A percentile compares a stretch with the other conserved stretches of the same genome.
These are phyloP conservation scores for Eucalyptus brandiana DNA, from an alignment of 345 rosid genomes.

Conservation along the genomic window DNA sequence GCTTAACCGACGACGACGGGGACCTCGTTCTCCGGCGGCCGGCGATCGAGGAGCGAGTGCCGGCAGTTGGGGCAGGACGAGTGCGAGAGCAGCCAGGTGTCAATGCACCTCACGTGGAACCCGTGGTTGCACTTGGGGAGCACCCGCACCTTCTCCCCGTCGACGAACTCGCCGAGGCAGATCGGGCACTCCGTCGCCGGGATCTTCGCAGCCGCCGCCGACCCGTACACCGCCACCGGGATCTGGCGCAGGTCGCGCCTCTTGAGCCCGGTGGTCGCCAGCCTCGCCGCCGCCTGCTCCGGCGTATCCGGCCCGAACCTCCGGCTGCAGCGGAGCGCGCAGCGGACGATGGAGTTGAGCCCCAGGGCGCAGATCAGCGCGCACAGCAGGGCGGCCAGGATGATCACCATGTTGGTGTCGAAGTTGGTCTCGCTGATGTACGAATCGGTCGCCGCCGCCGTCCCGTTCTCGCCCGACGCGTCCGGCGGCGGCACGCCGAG, in stretches of 20 bases:
- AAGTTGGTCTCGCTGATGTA: not conserved
- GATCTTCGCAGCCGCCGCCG: not conserved
- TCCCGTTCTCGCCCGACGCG: not conserved
- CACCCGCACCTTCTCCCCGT: slow-evolving; percentile 18
- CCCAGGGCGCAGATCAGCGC: slow-evolving; percentile 7
- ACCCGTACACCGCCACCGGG: slow-evolving; percentile 5
- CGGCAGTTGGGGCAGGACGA: slow-evolving; percentile 24
- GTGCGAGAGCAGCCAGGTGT: slow-evolving; percentile 12
- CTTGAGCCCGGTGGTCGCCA: slow-evolving; percentile 4
- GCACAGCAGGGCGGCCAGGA: slow-evolving; percentile 7
- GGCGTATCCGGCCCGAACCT: not conserved
- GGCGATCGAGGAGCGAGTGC: slow-evolving; percentile 8
- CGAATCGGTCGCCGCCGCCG: not conserved
- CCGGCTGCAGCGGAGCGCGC: not conserved
- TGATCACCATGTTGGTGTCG: slow-evolving; percentile 12
- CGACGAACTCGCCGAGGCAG: slow-evolving; percentile 20
- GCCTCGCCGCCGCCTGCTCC: not conserved
- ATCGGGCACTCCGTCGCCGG: slow-evolving; percentile 18
- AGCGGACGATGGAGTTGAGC: not conserved
- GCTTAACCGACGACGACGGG: not conserved
- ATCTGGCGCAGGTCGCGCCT: not conserved
- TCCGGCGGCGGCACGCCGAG: not conserved
- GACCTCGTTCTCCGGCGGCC: not conserved
- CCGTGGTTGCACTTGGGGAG: slow-evolving; percentile 21
- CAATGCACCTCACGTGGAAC: slow-evolving; percentile 19